Evolutionary conservation across 2,329 filamentous ascomycete genomes (phyloP), one percentile per base, ranked within the genome.

Genomic region (Sordariomycetes sp.): DNA sequence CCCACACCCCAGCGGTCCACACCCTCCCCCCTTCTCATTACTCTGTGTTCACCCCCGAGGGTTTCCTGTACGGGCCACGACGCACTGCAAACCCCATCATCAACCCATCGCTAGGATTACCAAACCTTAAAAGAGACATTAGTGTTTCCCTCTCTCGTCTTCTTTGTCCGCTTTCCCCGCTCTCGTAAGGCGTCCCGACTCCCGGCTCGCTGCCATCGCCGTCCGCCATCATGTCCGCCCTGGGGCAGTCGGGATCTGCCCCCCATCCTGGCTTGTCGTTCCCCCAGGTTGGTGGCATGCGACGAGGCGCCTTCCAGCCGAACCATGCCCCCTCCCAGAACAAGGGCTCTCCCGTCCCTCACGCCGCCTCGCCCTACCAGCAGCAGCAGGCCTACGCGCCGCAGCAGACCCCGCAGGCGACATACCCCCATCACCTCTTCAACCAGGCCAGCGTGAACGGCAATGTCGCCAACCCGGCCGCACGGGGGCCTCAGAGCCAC

Each of bases 291-390:
- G 69, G 70, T 67, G 68, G 70, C 67, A 64, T 81, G 60, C 72
- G 79, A 69, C 78, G 79, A 60, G 70, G 64, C 59, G 70, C 66
- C 62, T 80, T 75, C 63, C 72, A 73, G 65, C 71, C 76, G 58
- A 71, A 74, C 40, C 78, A 79, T 64, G 71, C 76, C 60, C 76
- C 74, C 62, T 76, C 77, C 64, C 73, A 75, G 62, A 81, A 77
- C 66, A 82, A 83, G 67, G 77, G 79, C 61, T 79, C 80, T 32
- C 77, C 80, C 46, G 76, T 77, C 24, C 74, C 79, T 62, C 79
- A 80, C 62, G 74, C 79, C 64, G 76, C 78, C 60, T 76, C 79
- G 60, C 76, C 79, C 2, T 83, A 83, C 65, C 79, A 81, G 67
- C 66, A 81, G 67, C 66, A 75, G 57, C 76, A 79, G 62, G 72